phyloP scores from a whole-genome alignment of 1,284 basidiomycete genomes.

The Coriolopsis trogii region DNA sequence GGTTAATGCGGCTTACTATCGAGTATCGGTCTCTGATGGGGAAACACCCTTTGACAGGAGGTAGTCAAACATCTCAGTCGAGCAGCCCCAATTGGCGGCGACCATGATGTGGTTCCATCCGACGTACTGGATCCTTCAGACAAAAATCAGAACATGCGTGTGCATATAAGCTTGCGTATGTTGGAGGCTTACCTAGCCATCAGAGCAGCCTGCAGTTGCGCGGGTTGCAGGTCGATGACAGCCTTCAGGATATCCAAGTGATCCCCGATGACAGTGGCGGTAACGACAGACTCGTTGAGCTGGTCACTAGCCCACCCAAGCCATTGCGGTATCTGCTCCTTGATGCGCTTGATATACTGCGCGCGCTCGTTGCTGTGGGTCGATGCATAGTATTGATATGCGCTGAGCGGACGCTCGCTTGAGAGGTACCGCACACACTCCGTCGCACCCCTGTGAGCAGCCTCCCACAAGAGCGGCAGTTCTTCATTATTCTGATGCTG shows the following conservation, averaged over 20 bases:
- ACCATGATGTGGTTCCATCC: constrained; percentile 47
- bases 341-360: constrained; percentile 37
- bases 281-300: constrained; percentile 53
- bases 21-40: constrained; percentile 43
- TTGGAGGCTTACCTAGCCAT: constrained; percentile 41
- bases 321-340: constrained; percentile 44
- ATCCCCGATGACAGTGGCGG: constrained; percentile 41
- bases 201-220: constrained; percentile 42
- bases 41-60: constrained; percentile 50
- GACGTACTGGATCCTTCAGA: constrained; percentile 46
- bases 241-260: constrained; percentile 43
- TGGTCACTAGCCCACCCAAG: constrained; percentile 50
- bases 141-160: background rate
- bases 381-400: constrained; percentile 46
- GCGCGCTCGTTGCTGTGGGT: constrained; percentile 44
- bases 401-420: constrained; percentile 35
- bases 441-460: constrained; percentile 36
- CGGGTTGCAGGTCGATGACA: constrained; percentile 43
- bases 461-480: constrained; percentile 48
- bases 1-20: constrained; percentile 41
- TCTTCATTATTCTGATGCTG: constrained; percentile 3
- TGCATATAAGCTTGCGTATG: background rate
- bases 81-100: constrained; percentile 38
- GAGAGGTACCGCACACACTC: constrained; percentile 50
- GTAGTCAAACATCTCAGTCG: constrained; percentile 48